phyloP scores from a whole-genome alignment of 176 grass and related monocot genomes.

The Triticum dicoccoides region DNA sequence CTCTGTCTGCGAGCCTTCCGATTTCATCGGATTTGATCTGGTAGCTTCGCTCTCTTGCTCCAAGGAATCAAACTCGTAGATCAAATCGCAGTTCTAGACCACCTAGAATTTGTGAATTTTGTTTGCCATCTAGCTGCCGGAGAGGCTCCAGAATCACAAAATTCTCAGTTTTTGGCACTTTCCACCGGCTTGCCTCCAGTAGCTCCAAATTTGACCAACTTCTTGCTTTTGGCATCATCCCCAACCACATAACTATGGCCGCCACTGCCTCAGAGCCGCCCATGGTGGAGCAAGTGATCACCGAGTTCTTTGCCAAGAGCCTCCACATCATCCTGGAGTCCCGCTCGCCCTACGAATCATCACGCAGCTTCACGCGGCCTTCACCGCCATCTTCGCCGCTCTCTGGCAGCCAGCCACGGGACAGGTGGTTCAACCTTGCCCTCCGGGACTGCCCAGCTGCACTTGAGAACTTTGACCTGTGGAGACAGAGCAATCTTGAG shows the following conservation, averaged over 20 bases:
- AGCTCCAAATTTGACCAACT: constrained; percentile 23
- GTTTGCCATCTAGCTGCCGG: neutral
- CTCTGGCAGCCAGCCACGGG: constrained; percentile 48
- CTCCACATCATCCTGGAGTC: constrained; percentile 95
- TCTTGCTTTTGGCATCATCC: neutral
- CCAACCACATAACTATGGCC: constrained; percentile 24
- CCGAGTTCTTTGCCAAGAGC: constrained; percentile 89
- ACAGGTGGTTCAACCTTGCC: constrained; percentile 90
- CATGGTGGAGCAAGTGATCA: constrained; percentile 90
- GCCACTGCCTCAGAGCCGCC: constrained; percentile 51
- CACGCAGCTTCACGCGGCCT: constrained; percentile 57
- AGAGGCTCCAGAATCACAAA: neutral
- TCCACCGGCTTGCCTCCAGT: neutral
- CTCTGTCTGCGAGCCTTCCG: neutral
- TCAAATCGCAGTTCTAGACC: neutral
- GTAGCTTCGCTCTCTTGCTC: constrained; percentile 7
- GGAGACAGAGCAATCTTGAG: constrained; percentile 91
- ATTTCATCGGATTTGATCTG: constrained; percentile 27
- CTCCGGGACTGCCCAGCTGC: constrained; percentile 81
- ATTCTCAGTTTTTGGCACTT: constrained; percentile 2
- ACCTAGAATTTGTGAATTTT: constrained; percentile 8
- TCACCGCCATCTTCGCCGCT: constrained; percentile 53
- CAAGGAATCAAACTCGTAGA: neutral
- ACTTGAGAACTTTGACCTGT: constrained; percentile 88
- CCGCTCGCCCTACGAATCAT: constrained; percentile 79